phyloP scores from a whole-genome alignment of 2,329 filamentous ascomycete species.

The Lachnum nothofagi region DNA sequence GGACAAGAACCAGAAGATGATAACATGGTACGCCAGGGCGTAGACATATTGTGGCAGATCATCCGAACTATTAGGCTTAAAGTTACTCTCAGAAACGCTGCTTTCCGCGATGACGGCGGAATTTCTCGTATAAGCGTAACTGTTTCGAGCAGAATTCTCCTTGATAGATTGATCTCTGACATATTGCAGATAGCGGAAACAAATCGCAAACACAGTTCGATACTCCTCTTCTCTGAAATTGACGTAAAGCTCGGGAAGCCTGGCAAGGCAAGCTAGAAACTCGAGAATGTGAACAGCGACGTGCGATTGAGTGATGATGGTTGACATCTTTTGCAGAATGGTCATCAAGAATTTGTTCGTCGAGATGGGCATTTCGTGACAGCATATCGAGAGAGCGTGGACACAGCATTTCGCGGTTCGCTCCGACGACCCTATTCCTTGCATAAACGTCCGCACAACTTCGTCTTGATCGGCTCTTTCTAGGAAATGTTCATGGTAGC shows the following conservation, averaged over 20 bases:
- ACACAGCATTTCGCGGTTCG: conserved; percentile 88
- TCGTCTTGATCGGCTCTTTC: conserved; percentile 82
- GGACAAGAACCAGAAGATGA: conserved; percentile 94
- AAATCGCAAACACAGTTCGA: conserved; percentile 90
- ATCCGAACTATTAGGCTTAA: conserved; percentile 48
- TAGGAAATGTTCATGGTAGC: conserved; percentile 84
- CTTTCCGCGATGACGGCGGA: conserved; percentile 35
- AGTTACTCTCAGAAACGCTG: conserved; percentile 39
- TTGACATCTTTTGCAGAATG: conserved; percentile 88
- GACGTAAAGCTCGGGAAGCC: conserved; percentile 76
- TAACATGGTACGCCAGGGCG: conserved; percentile 87
- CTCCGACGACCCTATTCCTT: conserved; percentile 76
- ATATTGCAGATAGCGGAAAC: conserved; percentile 87
- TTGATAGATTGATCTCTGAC: conserved; percentile 60
- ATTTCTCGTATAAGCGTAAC: conserved; percentile 30
- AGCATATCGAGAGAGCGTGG: conserved; percentile 89
- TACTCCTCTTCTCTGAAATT: conserved; percentile 91
- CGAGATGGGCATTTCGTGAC: conserved; percentile 84
- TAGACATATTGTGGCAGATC: conserved; percentile 92
- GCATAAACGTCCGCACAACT: conserved; percentile 78
- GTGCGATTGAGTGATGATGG: conserved; percentile 88
- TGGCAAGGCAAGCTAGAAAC: conserved; percentile 83
- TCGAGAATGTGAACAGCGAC: conserved; percentile 94
- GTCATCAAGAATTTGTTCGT: conserved; percentile 79
- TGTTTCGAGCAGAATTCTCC: conserved; percentile 33